phyloP scores from a whole-genome alignment of 495 filamentous ascomycete species.

The Podospora conica region DNA sequence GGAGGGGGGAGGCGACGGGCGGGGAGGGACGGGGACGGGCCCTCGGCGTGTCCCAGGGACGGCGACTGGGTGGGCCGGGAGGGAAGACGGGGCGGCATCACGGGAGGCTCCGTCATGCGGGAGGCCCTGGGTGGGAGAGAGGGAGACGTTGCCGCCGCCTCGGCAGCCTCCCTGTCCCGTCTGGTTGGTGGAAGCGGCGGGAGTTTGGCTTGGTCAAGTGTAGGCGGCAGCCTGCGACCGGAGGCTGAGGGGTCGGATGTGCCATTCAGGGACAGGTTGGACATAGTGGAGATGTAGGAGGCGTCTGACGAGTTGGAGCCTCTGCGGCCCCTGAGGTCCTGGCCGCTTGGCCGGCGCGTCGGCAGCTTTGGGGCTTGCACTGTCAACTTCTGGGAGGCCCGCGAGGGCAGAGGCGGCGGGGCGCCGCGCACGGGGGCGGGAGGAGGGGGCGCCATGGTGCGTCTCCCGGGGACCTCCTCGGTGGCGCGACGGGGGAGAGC shows the following conservation, averaged over 20 bases:
- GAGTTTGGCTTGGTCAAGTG: constrained; percentile 44
- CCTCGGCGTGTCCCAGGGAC: constrained; percentile 5
- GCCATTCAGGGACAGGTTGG: constrained; percentile 34
- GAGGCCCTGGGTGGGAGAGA: constrained; percentile 16
- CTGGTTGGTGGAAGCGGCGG: constrained; percentile 44
- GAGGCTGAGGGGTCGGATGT: constrained; percentile 21
- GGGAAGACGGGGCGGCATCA: constrained; percentile 39
- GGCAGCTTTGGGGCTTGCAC: constrained; percentile 33
- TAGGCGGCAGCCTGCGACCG: constrained; percentile 42
- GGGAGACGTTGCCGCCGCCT: constrained; percentile 15
- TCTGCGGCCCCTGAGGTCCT: constrained; percentile 29
- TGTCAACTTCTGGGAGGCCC: constrained; percentile 28
- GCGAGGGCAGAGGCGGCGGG: constrained; percentile 35
- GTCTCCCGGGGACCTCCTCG: constrained; percentile 12
- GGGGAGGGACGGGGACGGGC: constrained; percentile 23
- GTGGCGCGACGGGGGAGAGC: constrained; percentile 37
- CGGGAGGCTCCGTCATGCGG: constrained; percentile 27
- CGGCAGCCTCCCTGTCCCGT: constrained; percentile 42
- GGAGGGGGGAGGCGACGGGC: constrained; percentile 38
- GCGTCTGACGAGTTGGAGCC: constrained; percentile 43
- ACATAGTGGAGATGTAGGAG: constrained; percentile 39
- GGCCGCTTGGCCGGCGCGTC: constrained; percentile 33
- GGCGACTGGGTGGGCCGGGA: constrained; percentile 32
- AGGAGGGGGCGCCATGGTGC: constrained; percentile 1
- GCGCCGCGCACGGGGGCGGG: background rate